Evolutionary conservation across 164 flowering plant species (phyloP).

Genomic region (Nymphaea thermarum): DNA sequence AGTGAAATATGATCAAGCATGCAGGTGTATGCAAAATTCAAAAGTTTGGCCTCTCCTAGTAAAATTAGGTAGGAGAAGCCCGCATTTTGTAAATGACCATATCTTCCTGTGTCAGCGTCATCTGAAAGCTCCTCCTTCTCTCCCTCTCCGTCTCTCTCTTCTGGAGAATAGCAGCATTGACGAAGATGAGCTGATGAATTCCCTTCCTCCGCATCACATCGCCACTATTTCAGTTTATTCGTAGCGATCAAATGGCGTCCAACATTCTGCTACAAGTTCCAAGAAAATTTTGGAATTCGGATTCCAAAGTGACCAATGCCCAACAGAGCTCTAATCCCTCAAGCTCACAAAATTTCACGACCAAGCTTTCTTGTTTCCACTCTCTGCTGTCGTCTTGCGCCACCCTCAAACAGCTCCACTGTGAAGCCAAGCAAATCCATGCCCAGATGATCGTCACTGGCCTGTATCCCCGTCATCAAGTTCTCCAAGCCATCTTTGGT

Average conservation of each 20-base stretch:
- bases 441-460: neutral
- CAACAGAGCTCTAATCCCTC: neutral
- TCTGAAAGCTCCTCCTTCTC: too few species aligned
- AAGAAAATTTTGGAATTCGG: neutral
- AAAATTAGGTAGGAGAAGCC: too few species aligned
- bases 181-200: too few species aligned
- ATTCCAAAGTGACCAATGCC: neutral
- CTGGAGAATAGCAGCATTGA: too few species aligned
- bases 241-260: neutral
- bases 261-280: neutral
- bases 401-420: neutral
- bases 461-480: neutral
- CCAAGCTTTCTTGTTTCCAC: neutral
- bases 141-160: too few species aligned
- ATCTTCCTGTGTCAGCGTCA: too few species aligned
- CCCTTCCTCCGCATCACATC: too few species aligned
- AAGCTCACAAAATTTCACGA: neutral
- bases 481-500: neutral
- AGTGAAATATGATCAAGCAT: too few species aligned
- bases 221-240: too few species aligned
- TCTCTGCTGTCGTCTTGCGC: neutral
- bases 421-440: neutral
- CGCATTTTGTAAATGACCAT: too few species aligned
- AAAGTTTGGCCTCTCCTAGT: too few species aligned
- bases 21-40: too few species aligned